Base-by-base conservation (phyloP, 176 grass and related monocot genomes). In the Saccharum officinarum region DNA sequence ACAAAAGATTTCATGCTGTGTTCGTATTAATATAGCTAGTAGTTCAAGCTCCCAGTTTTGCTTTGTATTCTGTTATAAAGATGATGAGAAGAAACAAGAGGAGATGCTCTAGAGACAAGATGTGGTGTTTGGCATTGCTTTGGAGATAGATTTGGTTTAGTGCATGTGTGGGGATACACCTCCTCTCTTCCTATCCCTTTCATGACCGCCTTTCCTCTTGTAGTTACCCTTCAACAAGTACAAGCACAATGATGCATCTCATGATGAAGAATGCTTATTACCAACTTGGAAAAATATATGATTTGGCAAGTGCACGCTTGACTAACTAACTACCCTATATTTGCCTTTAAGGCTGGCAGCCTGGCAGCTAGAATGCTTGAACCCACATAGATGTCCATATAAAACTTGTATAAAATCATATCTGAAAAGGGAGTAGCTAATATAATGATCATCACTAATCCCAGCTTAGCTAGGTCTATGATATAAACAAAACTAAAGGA, bases 261-360 rank as follows among this genome's bases (percentile, higher is more conserved):
- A 67, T 41, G 67, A 36, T 80, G 84, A 89, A 80, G 17, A 76
- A 62, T 70, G 63, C n/a, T 37, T 89, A 76, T 45, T 89, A 76
- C 22, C 62, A 89, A 85, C 82, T 41, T 89, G 77, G 71, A 69
- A 38, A 81, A 64, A 60, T 66, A 67, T 83, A 90, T 86, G 15
- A 73, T 83, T 73, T 87, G 20, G 45, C 60, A 80, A 72, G 66
- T 79, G 89, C 84, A 87, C 80, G 88, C 84, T 73, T 31, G 75
- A 80, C 74, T 90, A 79, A 79, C 80, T 87, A 78, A 46, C 77
- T 39, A 61, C 23, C n/a, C 59, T 62, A 62, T 86, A 86, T 68
- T 60, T 68, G 39, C 68, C 74, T 83, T 83, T 78, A 80, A 45
- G 44, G 44, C 69, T 76, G 76, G 63, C 50, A 80, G 47, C 46